Percentiles rank a stretch among this genome's conserved stretches.
Conservation (phyloP, 208 protist genomes). For the Wallacemonas sp. region DNA sequence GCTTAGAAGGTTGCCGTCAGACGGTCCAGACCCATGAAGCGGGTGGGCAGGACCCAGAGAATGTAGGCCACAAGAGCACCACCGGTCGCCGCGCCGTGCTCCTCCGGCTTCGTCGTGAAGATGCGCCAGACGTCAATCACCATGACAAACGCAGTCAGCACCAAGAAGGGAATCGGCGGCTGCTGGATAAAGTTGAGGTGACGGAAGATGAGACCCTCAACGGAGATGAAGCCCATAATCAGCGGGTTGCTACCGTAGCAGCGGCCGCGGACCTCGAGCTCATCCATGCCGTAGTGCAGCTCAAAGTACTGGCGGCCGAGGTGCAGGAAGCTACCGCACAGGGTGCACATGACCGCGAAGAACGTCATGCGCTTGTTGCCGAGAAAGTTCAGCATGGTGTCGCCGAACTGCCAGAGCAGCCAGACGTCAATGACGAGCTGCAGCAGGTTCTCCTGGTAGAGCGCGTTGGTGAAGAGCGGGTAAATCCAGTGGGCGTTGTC, state of each 20-base stretch:
- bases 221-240: conserved; percentile 84
- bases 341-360: conserved; percentile 67
- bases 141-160: conserved; percentile 89
- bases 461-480: conserved; percentile 83
- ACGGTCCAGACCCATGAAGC: conserved; percentile 84
- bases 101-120: conserved; percentile 79
- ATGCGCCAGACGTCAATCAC: conserved; percentile 91
- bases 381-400: conserved; percentile 86
- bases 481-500: conserved; percentile 82
- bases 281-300: conserved; percentile 84
- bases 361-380: conserved; percentile 82
- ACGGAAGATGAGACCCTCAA: conserved; percentile 89
- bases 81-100: conserved; percentile 84
- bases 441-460: conserved; percentile 90
- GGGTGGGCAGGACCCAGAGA: conserved; percentile 86
- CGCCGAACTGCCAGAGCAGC: conserved; percentile 84
- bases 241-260: conserved; percentile 89
- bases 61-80: conserved; percentile 86
- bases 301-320: conserved; percentile 82
- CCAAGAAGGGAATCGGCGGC: conserved; percentile 87
- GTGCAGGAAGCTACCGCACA: conserved; percentile 79
- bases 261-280: conserved; percentile 81
- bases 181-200: conserved; percentile 92
- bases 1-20: conserved; percentile 75
- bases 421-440: conserved; percentile 88